These are phyloP conservation scores for Tubosaeta sp. DNA, from an alignment of 768 basidiomycete genomes.

Conservation along the genomic window DNA sequence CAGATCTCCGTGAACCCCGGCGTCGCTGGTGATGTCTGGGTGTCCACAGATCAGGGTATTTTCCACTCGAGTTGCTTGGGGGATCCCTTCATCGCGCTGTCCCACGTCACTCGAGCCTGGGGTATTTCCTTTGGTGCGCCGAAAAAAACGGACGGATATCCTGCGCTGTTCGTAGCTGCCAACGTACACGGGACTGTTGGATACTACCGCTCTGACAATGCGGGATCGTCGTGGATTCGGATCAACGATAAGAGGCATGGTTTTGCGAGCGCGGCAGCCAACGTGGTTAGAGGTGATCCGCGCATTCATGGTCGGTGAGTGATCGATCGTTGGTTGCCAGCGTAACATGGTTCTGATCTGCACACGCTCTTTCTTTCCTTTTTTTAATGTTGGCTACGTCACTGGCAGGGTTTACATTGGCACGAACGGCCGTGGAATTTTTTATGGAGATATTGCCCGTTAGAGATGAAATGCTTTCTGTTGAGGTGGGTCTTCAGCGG, in stretches of 20 bases:
- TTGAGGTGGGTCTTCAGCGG: not conserved
- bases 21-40: conserved; percentile 7
- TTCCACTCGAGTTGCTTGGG: conserved; percentile 1
- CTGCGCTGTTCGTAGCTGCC: conserved; percentile 6
- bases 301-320: conserved; percentile 12
- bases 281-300: conserved; percentile 40
- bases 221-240: conserved; percentile 52
- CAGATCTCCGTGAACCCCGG: conserved; percentile 6
- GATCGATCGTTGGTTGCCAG: not conserved
- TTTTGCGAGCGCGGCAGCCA: conserved; percentile 47
- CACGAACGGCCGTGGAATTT: conserved; percentile 10
- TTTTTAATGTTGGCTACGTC: not conserved
- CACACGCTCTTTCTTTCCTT: not conserved
- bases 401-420: conserved; percentile 10
- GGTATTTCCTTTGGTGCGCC: conserved; percentile 6
- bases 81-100: not conserved
- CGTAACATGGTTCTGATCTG: not conserved
- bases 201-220: conserved; percentile 51
- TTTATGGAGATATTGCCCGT: conserved; percentile 5
- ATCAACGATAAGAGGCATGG: conserved; percentile 57
- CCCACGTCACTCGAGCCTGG: conserved; percentile 5
- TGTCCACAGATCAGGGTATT: conserved; percentile 9
- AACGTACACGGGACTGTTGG: not conserved
- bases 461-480: not conserved
- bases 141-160: not conserved